These are phyloP conservation scores for Macrophomina tecta DNA, from an alignment of 2,329 filamentous ascomycete genomes.

Conservation along the genomic window DNA sequence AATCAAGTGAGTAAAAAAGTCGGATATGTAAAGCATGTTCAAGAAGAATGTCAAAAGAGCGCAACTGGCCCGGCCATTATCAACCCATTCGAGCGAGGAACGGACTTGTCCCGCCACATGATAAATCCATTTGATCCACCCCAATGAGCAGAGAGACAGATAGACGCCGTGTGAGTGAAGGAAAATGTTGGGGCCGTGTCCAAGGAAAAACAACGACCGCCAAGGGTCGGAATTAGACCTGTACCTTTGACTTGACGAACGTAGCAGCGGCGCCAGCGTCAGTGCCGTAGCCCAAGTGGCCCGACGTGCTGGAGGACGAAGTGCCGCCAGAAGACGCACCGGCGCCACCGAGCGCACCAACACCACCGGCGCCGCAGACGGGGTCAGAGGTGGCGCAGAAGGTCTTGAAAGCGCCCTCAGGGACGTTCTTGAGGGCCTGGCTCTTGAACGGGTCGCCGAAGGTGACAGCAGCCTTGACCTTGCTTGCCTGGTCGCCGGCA, in stretches of 20 bases:
- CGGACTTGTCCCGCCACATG: not conserved
- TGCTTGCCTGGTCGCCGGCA: not conserved
- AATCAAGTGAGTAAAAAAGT: not conserved
- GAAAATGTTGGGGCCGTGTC: not conserved
- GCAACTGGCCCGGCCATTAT: not conserved
- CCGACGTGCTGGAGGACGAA: constrained; percentile 32
- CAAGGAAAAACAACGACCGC: not conserved
- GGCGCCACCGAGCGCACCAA: constrained; percentile 31
- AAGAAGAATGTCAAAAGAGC: not conserved
- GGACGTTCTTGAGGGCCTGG: constrained; percentile 34
- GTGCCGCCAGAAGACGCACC: constrained; percentile 32
- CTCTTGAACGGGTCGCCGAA: constrained; percentile 47
- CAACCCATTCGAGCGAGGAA: not conserved
- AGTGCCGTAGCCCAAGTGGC: constrained; percentile 40
- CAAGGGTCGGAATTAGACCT: not conserved
- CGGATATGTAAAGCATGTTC: constrained; percentile 13
- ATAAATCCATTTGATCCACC: not conserved
- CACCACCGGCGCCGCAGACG: constrained; percentile 34
- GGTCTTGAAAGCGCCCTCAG: constrained; percentile 36
- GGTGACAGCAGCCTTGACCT: constrained; percentile 40
- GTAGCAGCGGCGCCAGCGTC: constrained; percentile 37
- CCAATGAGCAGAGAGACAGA: not conserved
- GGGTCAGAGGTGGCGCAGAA: constrained; percentile 33
- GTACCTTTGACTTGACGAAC: constrained; percentile 32
- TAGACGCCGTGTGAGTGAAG: not conserved